Percentiles rank a stretch among this genome's conserved stretches.
phyloP scores from a whole-genome alignment of 257 asterid species.

The Solanum neorickii region DNA sequence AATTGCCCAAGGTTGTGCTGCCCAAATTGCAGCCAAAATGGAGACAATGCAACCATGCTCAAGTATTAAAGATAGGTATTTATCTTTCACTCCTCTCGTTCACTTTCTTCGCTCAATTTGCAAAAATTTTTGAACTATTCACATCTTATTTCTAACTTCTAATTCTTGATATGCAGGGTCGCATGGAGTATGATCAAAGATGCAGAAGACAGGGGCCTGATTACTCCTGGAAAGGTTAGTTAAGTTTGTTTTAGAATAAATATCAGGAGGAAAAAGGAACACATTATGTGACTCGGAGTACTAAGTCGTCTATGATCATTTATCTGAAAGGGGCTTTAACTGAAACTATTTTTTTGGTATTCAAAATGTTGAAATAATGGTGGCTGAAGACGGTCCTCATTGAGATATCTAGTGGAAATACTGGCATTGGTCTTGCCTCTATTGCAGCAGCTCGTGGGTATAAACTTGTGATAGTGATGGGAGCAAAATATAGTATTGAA shows the following conservation, averaged over 20 bases:
- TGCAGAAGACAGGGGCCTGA: constrained; percentile 41
- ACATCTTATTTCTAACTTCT: not conserved
- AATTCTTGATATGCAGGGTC: constrained; percentile 15
- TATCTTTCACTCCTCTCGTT: not conserved
- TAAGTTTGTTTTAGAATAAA: not conserved
- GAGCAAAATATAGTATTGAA: constrained; percentile 18
- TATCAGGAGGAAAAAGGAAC: not conserved
- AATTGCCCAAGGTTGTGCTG: constrained; percentile 24
- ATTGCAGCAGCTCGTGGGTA: constrained; percentile 31
- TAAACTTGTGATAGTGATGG: constrained; percentile 27
- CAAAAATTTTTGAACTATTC: not conserved
- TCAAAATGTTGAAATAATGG: not conserved
- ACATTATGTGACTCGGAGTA: not conserved
- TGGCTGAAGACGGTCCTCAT: constrained; percentile 25
- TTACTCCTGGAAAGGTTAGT: constrained; percentile 35
- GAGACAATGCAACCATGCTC: constrained; percentile 35
- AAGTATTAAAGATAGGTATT: constrained; percentile 36
- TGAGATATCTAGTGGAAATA: constrained; percentile 35
- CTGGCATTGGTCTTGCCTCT: constrained; percentile 38
- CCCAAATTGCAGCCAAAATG: constrained; percentile 30
- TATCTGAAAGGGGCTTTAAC: not conserved
- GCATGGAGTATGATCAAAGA: constrained; percentile 33
- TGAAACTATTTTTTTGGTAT: not conserved
- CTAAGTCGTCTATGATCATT: not conserved
- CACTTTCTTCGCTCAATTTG: not conserved